Evolutionary conservation across 2,329 filamentous ascomycete genomes (phyloP).

Genomic region (Chaetomium sp.): DNA sequence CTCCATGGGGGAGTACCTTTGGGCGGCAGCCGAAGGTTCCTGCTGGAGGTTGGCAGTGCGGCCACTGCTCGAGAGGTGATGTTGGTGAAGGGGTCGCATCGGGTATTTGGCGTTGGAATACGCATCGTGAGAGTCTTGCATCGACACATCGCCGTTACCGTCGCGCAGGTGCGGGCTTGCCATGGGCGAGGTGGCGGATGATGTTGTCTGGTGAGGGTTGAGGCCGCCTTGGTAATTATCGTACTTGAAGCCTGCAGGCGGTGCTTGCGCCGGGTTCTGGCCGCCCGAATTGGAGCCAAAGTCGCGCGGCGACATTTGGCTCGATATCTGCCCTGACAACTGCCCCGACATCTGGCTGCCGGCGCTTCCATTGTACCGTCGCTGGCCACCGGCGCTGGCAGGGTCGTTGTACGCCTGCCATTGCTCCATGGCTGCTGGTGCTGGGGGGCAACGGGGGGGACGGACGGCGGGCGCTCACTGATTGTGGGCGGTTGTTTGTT

Average conservation of each 20-base stretch:
- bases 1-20: constrained; percentile 96
- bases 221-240: constrained; percentile 55
- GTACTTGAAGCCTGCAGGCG: constrained; percentile 58
- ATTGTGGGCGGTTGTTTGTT: constrained; percentile 1
- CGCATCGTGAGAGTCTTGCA: constrained; percentile 79
- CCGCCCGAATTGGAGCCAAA: constrained; percentile 30
- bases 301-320: constrained; percentile 18
- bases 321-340: too few species aligned
- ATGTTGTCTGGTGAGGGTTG: constrained; percentile 28
- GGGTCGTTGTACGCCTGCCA: constrained; percentile 63
- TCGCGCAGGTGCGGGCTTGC: constrained; percentile 57
- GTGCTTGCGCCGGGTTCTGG: constrained; percentile 34
- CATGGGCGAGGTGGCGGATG: constrained; percentile 53
- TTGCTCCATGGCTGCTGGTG: constrained; percentile 44
- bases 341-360: constrained; percentile 12
- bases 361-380: constrained; percentile 52
- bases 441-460: constrained; percentile 4
- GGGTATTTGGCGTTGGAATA: constrained; percentile 84
- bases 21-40: constrained; percentile 74
- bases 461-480: constrained; percentile 6
- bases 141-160: constrained; percentile 68
- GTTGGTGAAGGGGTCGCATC: constrained; percentile 69
- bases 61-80: constrained; percentile 51
- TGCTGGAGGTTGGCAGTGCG: constrained; percentile 60
- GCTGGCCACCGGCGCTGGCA: constrained; percentile 51